These are phyloP conservation scores for Saturnispora quitensis DNA, from an alignment of 805 yeast species.

Conservation along the genomic window DNA sequence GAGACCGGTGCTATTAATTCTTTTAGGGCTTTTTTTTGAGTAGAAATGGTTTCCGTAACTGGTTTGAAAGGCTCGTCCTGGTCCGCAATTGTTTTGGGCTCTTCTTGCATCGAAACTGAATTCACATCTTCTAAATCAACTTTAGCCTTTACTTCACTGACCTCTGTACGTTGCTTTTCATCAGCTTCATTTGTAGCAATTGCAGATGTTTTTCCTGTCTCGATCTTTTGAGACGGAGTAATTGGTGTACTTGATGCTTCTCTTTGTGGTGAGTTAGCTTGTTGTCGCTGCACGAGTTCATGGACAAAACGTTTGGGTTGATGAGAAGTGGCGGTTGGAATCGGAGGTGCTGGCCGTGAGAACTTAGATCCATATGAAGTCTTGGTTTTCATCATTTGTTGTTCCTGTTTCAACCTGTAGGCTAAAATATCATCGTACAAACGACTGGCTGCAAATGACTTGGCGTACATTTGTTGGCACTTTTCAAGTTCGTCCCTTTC, in stretches of 20 bases:
- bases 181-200: neutral
- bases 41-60: neutral
- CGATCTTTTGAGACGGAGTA: neutral
- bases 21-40: neutral
- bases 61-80: neutral
- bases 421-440: slow-evolving; percentile 74
- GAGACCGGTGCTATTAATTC: neutral
- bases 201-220: neutral
- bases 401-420: slow-evolving; percentile 30
- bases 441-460: slow-evolving; percentile 64
- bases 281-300: neutral
- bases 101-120: neutral
- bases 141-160: neutral
- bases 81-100: neutral
- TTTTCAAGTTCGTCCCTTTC: slow-evolving; percentile 54
- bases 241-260: neutral
- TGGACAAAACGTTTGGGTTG: neutral
- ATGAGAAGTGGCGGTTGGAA: neutral
- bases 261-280: neutral
- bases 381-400: slow-evolving; percentile 8
- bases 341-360: slow-evolving; percentile 4
- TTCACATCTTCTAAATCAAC: neutral
- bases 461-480: slow-evolving; percentile 65
- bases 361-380: slow-evolving; percentile 4
- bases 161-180: too few relatives aligned